These are phyloP conservation scores for Lichtheimia ramosa DNA, from an alignment of 371 early-diverging fungal species.

Conservation along the genomic window DNA sequence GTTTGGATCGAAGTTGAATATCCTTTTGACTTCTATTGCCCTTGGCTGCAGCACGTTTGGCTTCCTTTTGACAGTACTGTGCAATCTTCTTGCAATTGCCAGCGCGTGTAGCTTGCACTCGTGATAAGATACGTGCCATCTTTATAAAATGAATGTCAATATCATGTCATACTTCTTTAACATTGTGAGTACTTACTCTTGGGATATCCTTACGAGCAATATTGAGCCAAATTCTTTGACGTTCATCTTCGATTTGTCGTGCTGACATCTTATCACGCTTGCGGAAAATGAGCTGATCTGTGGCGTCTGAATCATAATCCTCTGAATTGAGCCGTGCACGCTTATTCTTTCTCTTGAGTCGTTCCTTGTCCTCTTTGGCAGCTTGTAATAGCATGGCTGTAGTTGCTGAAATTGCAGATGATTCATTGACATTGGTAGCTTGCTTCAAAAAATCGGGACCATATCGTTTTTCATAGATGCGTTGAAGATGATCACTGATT, in stretches of 20 bases:
- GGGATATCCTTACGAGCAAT: slow-evolving; percentile 53
- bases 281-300: not conserved
- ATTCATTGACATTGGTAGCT: slow-evolving; percentile 1
- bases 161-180: too few relatives aligned
- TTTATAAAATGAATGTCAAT: not conserved
- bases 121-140: slow-evolving; percentile 58
- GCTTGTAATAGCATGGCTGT: slow-evolving; percentile 14
- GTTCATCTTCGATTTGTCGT: slow-evolving; percentile 29
- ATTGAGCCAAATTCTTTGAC: slow-evolving; percentile 40
- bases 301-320: slow-evolving; percentile 5
- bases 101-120: slow-evolving; percentile 49
- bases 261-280: slow-evolving; percentile 7
- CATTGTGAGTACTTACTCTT: slow-evolving; percentile 19
- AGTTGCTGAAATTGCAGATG: slow-evolving; percentile 1
- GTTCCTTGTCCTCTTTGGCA: slow-evolving; percentile 33
- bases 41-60: slow-evolving; percentile 49
- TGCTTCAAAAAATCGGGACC: slow-evolving; percentile 27
- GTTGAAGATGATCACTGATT: slow-evolving; percentile 34
- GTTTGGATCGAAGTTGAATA: slow-evolving; percentile 44
- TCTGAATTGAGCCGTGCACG: slow-evolving; percentile 9
- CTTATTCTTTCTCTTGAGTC: slow-evolving; percentile 12
- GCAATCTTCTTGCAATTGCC: slow-evolving; percentile 65
- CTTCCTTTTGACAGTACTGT: slow-evolving; percentile 60
- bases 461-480: slow-evolving; percentile 37
- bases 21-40: slow-evolving; percentile 45